Percentiles rank a stretch among this genome's conserved stretches.
Evolutionary conservation across 2,329 filamentous ascomycete species (phyloP).

Genomic region (Penicillium fuscoglaucum): DNA sequence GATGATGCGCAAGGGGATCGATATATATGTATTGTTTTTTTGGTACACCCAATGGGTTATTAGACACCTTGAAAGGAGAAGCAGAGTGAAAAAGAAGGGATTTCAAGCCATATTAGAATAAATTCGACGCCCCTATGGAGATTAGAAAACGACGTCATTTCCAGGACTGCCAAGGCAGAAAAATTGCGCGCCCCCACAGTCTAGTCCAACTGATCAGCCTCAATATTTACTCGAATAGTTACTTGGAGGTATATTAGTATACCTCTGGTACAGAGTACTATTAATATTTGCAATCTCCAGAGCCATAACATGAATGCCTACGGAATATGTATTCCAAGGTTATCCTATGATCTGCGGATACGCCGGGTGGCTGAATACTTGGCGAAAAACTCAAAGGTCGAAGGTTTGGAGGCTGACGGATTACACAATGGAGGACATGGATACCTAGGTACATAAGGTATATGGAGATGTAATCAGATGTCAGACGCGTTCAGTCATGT

Average conservation of each 20-base stretch:
- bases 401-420: background rate
- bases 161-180: slow-evolving; percentile 4
- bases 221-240: background rate
- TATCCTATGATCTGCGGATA: background rate
- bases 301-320: background rate
- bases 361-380: slow-evolving; percentile 8
- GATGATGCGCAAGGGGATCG: slow-evolving; percentile 1
- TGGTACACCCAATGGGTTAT: background rate
- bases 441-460: too few relatives aligned
- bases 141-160: slow-evolving; percentile 3
- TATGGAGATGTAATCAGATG: background rate
- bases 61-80: background rate
- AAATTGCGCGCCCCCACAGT: background rate
- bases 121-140: background rate
- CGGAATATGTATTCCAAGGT: background rate
- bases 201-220: background rate
- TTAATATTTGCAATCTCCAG: background rate
- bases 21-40: background rate
- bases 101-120: background rate
- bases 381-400: background rate
- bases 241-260: background rate
- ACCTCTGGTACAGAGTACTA: background rate
- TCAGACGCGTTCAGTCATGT: background rate
- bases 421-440: too few relatives aligned
- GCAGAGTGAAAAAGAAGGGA: background rate